phyloP scores from a whole-genome alignment of 176 grass and related monocot species.

The Echinochloa phyllopogon region DNA sequence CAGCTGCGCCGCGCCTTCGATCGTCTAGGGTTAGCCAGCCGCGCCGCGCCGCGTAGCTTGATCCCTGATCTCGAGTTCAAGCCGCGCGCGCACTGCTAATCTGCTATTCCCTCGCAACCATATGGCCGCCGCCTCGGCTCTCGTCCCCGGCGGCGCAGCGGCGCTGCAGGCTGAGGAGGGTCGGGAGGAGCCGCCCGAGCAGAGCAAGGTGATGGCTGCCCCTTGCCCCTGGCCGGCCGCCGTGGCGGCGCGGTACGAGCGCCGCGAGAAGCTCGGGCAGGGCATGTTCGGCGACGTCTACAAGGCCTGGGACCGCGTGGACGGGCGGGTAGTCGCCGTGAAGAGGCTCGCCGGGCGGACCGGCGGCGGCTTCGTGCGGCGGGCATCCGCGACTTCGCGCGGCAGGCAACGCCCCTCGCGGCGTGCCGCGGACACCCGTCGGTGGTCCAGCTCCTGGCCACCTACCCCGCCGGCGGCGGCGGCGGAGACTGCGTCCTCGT shows the following conservation, averaged over 20 bases:
- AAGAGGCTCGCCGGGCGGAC: neutral
- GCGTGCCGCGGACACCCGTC: neutral
- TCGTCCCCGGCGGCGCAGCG: neutral
- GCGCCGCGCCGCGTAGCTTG: too few species aligned
- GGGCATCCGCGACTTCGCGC: neutral
- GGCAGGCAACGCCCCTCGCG: neutral
- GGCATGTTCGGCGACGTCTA: neutral
- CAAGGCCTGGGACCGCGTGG: neutral
- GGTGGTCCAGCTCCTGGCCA: neutral
- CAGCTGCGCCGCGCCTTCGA: too few species aligned
- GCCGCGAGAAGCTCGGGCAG: neutral
- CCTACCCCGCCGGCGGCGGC: neutral
- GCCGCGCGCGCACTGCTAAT: too few species aligned
- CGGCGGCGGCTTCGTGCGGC: neutral
- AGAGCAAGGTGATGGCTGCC: neutral
- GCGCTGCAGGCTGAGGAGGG: neutral
- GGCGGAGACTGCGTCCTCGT: neutral
- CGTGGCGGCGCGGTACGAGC: neutral
- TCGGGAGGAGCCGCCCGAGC: neutral
- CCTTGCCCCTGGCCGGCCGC: neutral
- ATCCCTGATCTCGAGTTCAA: too few species aligned
- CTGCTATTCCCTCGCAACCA: neutral
- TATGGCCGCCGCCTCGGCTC: neutral
- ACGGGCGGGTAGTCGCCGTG: neutral
- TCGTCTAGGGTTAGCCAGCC: too few species aligned